phyloP scores from a whole-genome alignment of 2,329 filamentous ascomycete species.

The Trichophyton schoenleinii region DNA sequence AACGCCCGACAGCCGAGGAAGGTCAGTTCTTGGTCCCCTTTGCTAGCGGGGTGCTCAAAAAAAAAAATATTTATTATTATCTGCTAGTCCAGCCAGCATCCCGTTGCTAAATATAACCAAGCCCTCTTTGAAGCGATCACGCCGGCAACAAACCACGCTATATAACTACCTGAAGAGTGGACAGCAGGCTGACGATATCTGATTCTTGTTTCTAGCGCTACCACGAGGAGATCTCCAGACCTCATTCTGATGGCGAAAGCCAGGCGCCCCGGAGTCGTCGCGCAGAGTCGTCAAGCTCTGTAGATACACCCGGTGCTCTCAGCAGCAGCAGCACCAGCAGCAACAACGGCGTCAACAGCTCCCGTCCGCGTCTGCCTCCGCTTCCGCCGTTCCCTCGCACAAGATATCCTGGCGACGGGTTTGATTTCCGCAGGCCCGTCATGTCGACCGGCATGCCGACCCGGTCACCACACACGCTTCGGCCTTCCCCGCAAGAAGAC shows the following conservation, averaged over 20 bases:
- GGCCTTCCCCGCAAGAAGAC: slow-evolving; percentile 17
- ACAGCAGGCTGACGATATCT: slow-evolving; percentile 10
- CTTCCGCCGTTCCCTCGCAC: slow-evolving; percentile 23
- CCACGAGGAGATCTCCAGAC: slow-evolving; percentile 26
- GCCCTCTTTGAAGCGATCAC: background rate
- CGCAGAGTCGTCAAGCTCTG: slow-evolving; percentile 8
- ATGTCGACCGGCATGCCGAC: slow-evolving; percentile 28
- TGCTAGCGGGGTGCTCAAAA: background rate
- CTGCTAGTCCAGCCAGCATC: too few species aligned
- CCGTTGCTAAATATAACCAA: background rate
- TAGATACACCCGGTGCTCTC: background rate
- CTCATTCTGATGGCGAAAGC: slow-evolving; percentile 17
- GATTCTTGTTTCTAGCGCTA: slow-evolving; percentile 19
- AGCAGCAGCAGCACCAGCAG: background rate
- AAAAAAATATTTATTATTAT: background rate
- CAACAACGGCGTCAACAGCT: background rate
- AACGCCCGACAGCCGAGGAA: slow-evolving; percentile 26
- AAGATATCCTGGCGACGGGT: slow-evolving; percentile 41
- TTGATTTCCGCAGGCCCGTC: slow-evolving; percentile 42
- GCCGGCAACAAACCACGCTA: background rate
- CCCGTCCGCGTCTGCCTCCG: slow-evolving; percentile 1
- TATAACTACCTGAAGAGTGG: slow-evolving; percentile 5
- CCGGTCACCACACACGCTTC: slow-evolving; percentile 12
- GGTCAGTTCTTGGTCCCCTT: slow-evolving; percentile 17
- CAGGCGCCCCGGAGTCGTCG: slow-evolving; percentile 17